Base-by-base conservation (phyloP, 2,329 filamentous ascomycete genomes). In the Colletotrichum shisoi region DNA sequence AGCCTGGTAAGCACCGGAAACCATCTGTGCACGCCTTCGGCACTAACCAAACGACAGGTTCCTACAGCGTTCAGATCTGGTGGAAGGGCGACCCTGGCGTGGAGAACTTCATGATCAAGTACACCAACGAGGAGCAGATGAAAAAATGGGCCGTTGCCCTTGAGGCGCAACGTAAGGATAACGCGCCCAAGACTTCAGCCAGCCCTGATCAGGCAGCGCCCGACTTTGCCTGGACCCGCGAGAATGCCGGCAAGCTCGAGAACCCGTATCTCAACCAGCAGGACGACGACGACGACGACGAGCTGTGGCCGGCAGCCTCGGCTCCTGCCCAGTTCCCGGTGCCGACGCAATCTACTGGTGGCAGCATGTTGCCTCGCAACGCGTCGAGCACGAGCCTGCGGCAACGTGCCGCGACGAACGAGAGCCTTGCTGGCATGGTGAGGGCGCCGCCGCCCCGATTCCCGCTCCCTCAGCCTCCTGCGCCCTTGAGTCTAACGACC, bases 51-150 rank as follows among this genome's bases (percentile, higher is more conserved):
- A 56, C 63, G 65, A 12, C 73, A 95, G 93, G 93, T 54, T 94
- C 92, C 12, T 97, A 98, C 76, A 94, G 92, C 2, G 92, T 97
- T 68, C 94, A 98, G 76, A 98, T 99, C 63, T 97, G 94, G 85
- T 99, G 95, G 95, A 98, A 95, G 79, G 94, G 94, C 40, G 94
- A 98, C 71, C 93, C 94, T 0, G 93, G 92, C 4, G 93, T 97
- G 39, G 94, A 99, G 76, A 97, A 96, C 75, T 98, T 99, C 77
- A 89, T 94, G 73, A 96, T 99, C 75, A 92, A 92, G 71, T 98
- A 97, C 77, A 85, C 87, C 57, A 95, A 94, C 68, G 95, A 99
- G 77, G 93, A 97, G 71, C 88, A 85, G 15, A 93, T 98, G 89
- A 94, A 91, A 78, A 97, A 94, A 76, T 99, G 95, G 95, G 90